These are phyloP conservation scores for Podila epicladia DNA, from an alignment of 192 early-diverging fungal species.

Conservation along the genomic window DNA sequence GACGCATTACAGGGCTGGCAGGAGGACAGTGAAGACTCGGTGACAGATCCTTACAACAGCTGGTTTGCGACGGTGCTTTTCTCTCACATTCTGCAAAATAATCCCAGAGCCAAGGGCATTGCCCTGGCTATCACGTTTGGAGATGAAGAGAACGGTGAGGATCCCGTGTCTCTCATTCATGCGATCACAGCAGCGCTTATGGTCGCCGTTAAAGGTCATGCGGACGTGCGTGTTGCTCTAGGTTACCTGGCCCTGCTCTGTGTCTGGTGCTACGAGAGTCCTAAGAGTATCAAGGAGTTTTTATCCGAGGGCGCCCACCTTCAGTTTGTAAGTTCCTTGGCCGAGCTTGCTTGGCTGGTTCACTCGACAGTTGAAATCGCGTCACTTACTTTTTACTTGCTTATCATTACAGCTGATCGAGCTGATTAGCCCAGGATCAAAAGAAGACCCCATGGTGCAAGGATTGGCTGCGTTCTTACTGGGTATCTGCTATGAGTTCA, in stretches of 20 bases:
- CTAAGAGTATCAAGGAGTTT: slow-evolving; percentile 81
- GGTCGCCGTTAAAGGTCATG: slow-evolving; percentile 68
- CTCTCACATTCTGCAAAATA: slow-evolving; percentile 79
- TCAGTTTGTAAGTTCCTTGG: slow-evolving; percentile 78
- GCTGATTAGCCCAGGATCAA: slow-evolving; percentile 88
- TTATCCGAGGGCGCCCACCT: slow-evolving; percentile 90
- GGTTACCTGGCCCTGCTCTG: slow-evolving; percentile 84
- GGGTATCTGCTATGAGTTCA: slow-evolving; percentile 89
- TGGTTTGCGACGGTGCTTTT: slow-evolving; percentile 93
- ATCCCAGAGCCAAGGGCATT: slow-evolving; percentile 79
- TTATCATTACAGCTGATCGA: slow-evolving; percentile 79
- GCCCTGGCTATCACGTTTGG: slow-evolving; percentile 79
- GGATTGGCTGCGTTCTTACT: slow-evolving; percentile 90
- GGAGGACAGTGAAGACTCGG: slow-evolving; percentile 47
- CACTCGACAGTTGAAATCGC: background rate
- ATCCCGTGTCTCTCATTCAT: slow-evolving; percentile 89
- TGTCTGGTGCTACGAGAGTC: slow-evolving; percentile 87
- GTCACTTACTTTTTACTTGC: background rate
- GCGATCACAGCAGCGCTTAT: slow-evolving; percentile 82
- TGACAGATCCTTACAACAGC: slow-evolving; percentile 80
- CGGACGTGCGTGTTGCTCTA: slow-evolving; percentile 77
- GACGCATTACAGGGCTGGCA: slow-evolving; percentile 83
- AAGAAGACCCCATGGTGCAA: slow-evolving; percentile 87
- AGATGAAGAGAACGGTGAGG: slow-evolving; percentile 80
- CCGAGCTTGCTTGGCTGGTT: background rate